phyloP scores from a whole-genome alignment of 208 protist genomes.

The Angomonas desouzai region DNA sequence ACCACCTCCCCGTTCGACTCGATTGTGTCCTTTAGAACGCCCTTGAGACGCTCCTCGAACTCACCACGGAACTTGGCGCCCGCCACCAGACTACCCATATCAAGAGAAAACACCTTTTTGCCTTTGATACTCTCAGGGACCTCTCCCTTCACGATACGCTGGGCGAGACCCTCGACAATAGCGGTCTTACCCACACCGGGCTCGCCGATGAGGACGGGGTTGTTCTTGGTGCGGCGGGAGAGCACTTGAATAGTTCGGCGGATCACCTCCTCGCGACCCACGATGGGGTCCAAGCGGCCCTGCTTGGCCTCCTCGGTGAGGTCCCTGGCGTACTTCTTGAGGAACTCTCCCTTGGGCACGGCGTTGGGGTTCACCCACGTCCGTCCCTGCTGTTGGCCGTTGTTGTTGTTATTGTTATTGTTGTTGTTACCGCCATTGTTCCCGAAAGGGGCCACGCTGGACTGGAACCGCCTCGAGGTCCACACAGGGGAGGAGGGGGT shows the following conservation, averaged over 20 bases:
- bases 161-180: slow-evolving; percentile 91
- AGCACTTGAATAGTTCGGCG: slow-evolving; percentile 96
- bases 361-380: slow-evolving; percentile 87
- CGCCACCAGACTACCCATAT: slow-evolving; percentile 98
- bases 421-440: slow-evolving; percentile 23
- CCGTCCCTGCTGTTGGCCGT: slow-evolving; percentile 55
- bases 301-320: slow-evolving; percentile 90
- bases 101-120: slow-evolving; percentile 91
- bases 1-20: slow-evolving; percentile 95
- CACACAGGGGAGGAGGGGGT: neutral
- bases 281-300: slow-evolving; percentile 97
- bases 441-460: slow-evolving; percentile 59
- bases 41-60: slow-evolving; percentile 99
- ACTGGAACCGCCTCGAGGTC: slow-evolving; percentile 15
- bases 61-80: slow-evolving; percentile 99
- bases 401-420: slow-evolving; percentile 22
- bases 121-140: slow-evolving; percentile 88
- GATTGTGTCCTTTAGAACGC: slow-evolving; percentile 98
- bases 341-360: slow-evolving; percentile 80
- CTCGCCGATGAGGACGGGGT: slow-evolving; percentile 98
- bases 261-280: slow-evolving; percentile 99
- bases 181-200: slow-evolving; percentile 94
- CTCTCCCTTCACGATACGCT: slow-evolving; percentile 91
- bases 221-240: slow-evolving; percentile 99
- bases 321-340: slow-evolving; percentile 97